phyloP scores from a whole-genome alignment of 2,329 filamentous ascomycete species.

The Aspergillus candidus region DNA sequence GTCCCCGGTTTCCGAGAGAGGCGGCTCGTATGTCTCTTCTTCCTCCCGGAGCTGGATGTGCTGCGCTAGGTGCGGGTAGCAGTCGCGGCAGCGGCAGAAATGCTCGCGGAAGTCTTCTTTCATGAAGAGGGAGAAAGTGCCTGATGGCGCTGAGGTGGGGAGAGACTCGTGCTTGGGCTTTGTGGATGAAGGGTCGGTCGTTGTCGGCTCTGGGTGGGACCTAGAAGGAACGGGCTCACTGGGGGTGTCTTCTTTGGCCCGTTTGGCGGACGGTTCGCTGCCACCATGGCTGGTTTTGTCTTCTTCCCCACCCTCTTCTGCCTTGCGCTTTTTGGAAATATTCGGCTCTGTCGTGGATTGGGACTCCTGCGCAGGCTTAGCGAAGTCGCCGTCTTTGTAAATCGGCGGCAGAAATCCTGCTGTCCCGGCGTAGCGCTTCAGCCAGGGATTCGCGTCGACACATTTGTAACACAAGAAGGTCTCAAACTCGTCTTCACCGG shows the following conservation, averaged over 20 bases:
- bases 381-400: conserved; percentile 39
- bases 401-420: conserved; percentile 73
- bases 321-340: conserved; percentile 60
- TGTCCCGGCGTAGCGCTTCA: conserved; percentile 78
- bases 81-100: conserved; percentile 76
- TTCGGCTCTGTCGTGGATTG: conserved; percentile 4
- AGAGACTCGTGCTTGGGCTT: conserved; percentile 57
- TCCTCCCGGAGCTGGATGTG: conserved; percentile 85
- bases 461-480: conserved; percentile 93
- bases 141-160: conserved; percentile 47
- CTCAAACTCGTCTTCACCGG: conserved; percentile 81
- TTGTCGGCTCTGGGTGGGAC: conserved; percentile 5
- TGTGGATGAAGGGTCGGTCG: conserved; percentile 3
- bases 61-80: conserved; percentile 64
- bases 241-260: conserved; percentile 41
- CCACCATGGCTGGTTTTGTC: conserved; percentile 6
- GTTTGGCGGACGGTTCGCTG: conserved; percentile 32
- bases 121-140: conserved; percentile 75
- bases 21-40: conserved; percentile 90
- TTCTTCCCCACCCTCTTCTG: conserved; percentile 44
- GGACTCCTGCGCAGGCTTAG: conserved; percentile 2
- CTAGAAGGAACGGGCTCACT: conserved; percentile 7
- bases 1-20: conserved; percentile 60
- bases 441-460: conserved; percentile 79
- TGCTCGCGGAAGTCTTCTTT: conserved; percentile 70